Base-by-base conservation (phyloP, 1,139 yeast species). In the Sugiyamaella xylanicola region DNA sequence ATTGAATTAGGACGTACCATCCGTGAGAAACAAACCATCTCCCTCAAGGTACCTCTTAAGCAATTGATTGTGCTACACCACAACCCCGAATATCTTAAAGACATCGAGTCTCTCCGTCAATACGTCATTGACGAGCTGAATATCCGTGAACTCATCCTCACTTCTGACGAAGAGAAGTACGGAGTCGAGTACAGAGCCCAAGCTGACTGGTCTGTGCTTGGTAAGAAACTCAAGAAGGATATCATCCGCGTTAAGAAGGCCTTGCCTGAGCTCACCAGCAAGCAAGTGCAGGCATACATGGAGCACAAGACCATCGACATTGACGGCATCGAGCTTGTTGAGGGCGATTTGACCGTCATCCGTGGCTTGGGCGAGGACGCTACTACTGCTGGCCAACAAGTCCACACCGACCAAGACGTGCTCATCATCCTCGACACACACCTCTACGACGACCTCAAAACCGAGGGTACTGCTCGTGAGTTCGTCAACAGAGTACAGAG, bases 141-240 rank as follows among this genome's bases (percentile, higher is more conserved):
- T 69, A 87, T 95, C 58, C 87, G 97, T 73, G 93, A 88, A 65
- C 74, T 95, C 57, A 77, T 90, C 65, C 86, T 95, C 66, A 91
- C 98, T 32, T 80, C 90, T 29, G 97, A 95, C 69, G 99, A 95
- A 77, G 86, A 81, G 65, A 85, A 86, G 69, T 92, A 91, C 69
- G 95, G 93, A 66, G 98, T 95, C 60, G 88, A 86, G 69, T 93
- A 92, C 78, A 83, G 82, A 60, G 97, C 93, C 49, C 95, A 88
- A 72, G 99, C 99, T 48, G 99, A 95, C 77, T 95, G 99, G 99
- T 96, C 98, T 54, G 90, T 91, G 16, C 82, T 95, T 64, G 99
- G 99, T 76, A 93, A 93, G 81, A 93, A 93, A 75, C 83, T 95
- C 73, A 92, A 92, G 83, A 85, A 85, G 71, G 98, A 92, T 68